These are phyloP conservation scores for Eucalyptus camaldulensis DNA, from an alignment of 345 rosid genomes.

Conservation along the genomic window DNA sequence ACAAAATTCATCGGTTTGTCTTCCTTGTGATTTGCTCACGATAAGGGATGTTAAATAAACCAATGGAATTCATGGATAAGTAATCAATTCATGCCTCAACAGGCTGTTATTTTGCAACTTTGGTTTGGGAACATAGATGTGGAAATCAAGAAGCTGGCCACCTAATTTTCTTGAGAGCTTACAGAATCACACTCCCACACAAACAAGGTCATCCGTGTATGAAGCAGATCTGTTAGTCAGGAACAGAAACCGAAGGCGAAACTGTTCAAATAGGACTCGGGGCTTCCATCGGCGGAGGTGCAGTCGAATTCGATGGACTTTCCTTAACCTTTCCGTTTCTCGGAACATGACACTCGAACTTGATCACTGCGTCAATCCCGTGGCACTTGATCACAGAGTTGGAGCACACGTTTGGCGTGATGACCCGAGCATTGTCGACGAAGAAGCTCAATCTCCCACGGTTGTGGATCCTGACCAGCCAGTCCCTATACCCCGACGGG, in stretches of 20 bases:
- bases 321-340: neutral
- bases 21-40: neutral
- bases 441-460: neutral
- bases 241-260: neutral
- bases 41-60: neutral
- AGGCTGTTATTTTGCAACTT: neutral
- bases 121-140: neutral
- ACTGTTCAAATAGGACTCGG: neutral
- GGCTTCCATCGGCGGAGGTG: neutral
- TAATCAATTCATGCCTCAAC: neutral
- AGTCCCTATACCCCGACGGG: neutral
- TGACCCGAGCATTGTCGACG: neutral
- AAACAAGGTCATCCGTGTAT: neutral
- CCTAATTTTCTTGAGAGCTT: neutral
- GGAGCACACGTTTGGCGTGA: neutral
- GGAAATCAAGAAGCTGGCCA: neutral
- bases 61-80: neutral
- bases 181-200: neutral
- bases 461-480: neutral
- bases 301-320: neutral
- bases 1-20: neutral
- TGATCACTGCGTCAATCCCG: neutral
- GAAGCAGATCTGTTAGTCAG: neutral
- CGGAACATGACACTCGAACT: neutral
- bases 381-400: neutral